Evolutionary conservation across 805 yeast genomes (phyloP).

Genomic region (Dipodascus albidus): DNA sequence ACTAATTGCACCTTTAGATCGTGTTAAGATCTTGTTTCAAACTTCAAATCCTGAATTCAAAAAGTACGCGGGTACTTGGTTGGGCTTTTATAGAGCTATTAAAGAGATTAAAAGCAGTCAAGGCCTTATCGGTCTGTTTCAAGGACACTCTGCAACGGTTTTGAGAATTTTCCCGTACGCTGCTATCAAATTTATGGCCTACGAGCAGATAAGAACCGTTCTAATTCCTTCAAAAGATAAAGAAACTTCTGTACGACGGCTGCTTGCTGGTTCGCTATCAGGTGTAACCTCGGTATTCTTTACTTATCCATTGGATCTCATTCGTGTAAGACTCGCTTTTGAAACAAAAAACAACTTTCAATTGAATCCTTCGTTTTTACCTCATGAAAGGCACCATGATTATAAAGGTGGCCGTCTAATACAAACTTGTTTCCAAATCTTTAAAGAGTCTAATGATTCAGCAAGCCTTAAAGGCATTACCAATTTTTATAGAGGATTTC

Average conservation of each 20-base stretch:
- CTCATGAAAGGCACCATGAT: slow-evolving; percentile 11
- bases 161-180: slow-evolving; percentile 93
- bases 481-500: slow-evolving; percentile 89
- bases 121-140: slow-evolving; percentile 74
- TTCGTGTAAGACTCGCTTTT: slow-evolving; percentile 86
- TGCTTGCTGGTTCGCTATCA: slow-evolving; percentile 81
- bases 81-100: slow-evolving; percentile 68
- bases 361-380: background rate
- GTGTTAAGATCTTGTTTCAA: slow-evolving; percentile 91
- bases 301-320: slow-evolving; percentile 86
- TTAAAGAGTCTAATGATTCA: slow-evolving; percentile 13
- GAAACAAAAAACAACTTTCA: slow-evolving; percentile 40
- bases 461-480: slow-evolving; percentile 25
- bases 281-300: slow-evolving; percentile 79
- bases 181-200: slow-evolving; percentile 90
- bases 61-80: slow-evolving; percentile 66
- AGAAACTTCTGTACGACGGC: slow-evolving; percentile 73
- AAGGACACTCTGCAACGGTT: slow-evolving; percentile 92
- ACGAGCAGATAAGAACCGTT: slow-evolving; percentile 77
- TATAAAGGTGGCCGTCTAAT: slow-evolving; percentile 25
- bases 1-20: slow-evolving; percentile 85
- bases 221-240: slow-evolving; percentile 62
- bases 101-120: slow-evolving; percentile 51
- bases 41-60: slow-evolving; percentile 85
- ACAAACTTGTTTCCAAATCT: slow-evolving; percentile 18